Percentiles rank a stretch among this genome's conserved stretches.
Evolutionary conservation across 331 rosid genomes (phyloP).

Genomic region (Malus hybrid): DNA sequence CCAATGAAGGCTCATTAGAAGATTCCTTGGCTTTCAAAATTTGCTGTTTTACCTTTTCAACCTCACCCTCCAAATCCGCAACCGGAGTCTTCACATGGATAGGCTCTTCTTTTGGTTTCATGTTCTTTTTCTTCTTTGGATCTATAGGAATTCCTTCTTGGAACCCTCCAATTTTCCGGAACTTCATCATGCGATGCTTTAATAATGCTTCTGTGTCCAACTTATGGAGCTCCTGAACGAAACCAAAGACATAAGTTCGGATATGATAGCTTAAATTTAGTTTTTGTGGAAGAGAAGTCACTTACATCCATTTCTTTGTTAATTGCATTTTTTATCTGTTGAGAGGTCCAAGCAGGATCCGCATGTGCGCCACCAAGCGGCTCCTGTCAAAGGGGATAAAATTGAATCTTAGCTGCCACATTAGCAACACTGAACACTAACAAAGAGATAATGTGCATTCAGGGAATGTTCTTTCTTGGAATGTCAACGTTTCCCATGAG

Average conservation of each 20-base stretch:
- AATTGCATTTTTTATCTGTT: slow-evolving; percentile 70
- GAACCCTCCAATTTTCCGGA: slow-evolving; percentile 74
- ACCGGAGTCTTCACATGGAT: slow-evolving; percentile 29
- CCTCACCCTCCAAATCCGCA: slow-evolving; percentile 54
- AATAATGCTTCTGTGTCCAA: slow-evolving; percentile 54
- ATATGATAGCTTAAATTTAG: slow-evolving; percentile 7
- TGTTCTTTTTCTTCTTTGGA: slow-evolving; percentile 47
- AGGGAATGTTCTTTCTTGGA: background rate
- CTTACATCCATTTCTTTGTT: slow-evolving; percentile 77
- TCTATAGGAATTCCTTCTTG: slow-evolving; percentile 71
- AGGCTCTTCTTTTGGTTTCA: slow-evolving; percentile 65
- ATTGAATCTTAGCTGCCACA: background rate
- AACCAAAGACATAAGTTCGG: slow-evolving; percentile 12
- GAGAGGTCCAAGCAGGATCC: slow-evolving; percentile 75
- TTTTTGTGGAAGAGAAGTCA: slow-evolving; percentile 22
- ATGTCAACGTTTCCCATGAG: background rate
- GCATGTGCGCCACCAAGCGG: slow-evolving; percentile 98
- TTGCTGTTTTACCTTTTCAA: slow-evolving; percentile 59
- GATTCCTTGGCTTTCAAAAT: slow-evolving; percentile 49
- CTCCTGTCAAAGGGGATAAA: slow-evolving; percentile 49
- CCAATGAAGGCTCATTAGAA: slow-evolving; percentile 27
- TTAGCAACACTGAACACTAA: background rate
- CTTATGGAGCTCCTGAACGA: slow-evolving; percentile 58
- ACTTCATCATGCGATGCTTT: slow-evolving; percentile 67
- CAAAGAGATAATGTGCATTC: too few relatives aligned